Evolutionary conservation across 116 monocot genomes (phyloP), one percentile per base, ranked within the genome.

Genomic region (Zostera marina): DNA sequence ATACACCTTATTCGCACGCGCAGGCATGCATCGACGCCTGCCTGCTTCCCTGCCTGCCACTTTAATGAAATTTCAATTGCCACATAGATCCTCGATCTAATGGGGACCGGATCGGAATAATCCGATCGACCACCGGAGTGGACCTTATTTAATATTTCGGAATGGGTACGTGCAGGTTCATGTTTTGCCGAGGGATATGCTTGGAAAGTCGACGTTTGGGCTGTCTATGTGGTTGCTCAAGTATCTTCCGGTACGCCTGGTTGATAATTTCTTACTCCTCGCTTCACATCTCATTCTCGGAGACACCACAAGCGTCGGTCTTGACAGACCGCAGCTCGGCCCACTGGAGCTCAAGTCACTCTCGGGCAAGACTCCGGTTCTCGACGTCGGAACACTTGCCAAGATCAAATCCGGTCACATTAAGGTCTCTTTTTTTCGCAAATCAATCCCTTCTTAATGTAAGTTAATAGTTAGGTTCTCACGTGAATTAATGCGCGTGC

Each of bases 341-440:
- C 87, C 81, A 0, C 62, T 87, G 19, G 66, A 76, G 69, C 81
- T 81, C 74, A 87, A 87, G 64, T 17, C 59, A 6, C 8, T 69
- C 26, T 44, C 73, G 8, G 87, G 87, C 3, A 81, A 81, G 63
- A 87, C 87, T 8, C 87, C 87, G 0, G 87, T 87, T 6, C 87
- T 87, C 54, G 87, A 87, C 19, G 73, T 76, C 26, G 87, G 87
- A 22, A 76, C 87, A 8, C 66, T 87, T 3, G 73, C 65, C n/a
- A 78, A 76, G 71, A 87, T 87, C 68, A 78, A 62, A 42, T 76
- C 78, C 8, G 87, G 79, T 7, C 61, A 74, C 48, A 64, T 79
- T 44, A 69, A 76, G 81, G 86, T 86, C 16, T n/a, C n/a, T n/a
- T n/a, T n/a, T n/a, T n/a, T n/a, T n/a, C n/a, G n/a, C n/a, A n/a